Percentiles rank a stretch among this genome's conserved stretches.
Conservation (phyloP, 805 yeast genomes). For the Spathaspora gorwiae region DNA sequence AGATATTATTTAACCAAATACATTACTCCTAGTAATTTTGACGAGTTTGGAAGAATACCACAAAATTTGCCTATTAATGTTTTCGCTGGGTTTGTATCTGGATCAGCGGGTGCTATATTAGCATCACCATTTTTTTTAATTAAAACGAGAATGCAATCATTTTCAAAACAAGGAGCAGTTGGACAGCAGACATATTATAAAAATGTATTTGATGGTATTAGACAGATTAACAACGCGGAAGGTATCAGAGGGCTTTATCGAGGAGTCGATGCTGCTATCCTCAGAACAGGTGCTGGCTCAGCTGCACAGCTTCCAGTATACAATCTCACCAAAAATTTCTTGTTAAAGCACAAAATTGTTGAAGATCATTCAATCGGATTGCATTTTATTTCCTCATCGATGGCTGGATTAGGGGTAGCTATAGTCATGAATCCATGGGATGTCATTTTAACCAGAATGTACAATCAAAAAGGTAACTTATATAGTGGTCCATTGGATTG, state of each 20-base stretch:
- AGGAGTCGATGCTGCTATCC: constrained; percentile 91
- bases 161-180: constrained; percentile 53
- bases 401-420: constrained; percentile 89
- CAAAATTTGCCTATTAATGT: constrained; percentile 57
- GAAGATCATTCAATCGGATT: constrained; percentile 57
- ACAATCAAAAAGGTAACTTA: constrained; percentile 86
- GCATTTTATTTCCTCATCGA: constrained; percentile 69
- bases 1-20: constrained; percentile 54
- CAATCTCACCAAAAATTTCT: constrained; percentile 63
- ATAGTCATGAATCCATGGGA: constrained; percentile 98
- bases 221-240: constrained; percentile 55
- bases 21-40: constrained; percentile 47
- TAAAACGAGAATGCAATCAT: constrained; percentile 96
- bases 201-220: constrained; percentile 63
- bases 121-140: constrained; percentile 92
- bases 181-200: constrained; percentile 92
- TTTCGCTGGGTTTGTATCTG: constrained; percentile 75
- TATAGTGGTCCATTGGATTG: constrained; percentile 90
- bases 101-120: constrained; percentile 80
- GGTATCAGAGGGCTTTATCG: constrained; percentile 78
- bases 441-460: constrained; percentile 88
- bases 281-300: constrained; percentile 95
- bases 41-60: constrained; percentile 35
- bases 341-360: constrained; percentile 50
- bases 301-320: constrained; percentile 92